Conservation (phyloP, 176 grass and related monocot species). For the Saccharum spontaneum region DNA sequence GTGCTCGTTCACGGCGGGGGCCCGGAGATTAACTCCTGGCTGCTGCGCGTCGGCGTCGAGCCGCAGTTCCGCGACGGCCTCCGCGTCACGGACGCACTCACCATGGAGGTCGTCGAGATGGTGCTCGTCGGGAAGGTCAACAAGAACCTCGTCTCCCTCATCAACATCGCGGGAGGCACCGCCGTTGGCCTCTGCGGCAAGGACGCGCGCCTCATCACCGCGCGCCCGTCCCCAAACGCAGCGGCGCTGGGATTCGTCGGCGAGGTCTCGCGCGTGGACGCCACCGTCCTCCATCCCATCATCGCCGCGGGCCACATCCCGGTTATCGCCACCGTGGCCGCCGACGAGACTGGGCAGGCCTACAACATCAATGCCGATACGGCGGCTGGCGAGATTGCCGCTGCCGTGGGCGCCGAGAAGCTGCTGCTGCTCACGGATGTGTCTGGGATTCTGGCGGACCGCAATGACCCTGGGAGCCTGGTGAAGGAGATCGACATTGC, state of each 20-base stretch:
- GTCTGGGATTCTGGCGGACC: constrained; percentile 56
- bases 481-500: constrained; percentile 67
- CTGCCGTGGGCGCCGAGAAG: constrained; percentile 64
- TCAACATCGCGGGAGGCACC: constrained; percentile 47
- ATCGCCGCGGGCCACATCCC: constrained; percentile 54
- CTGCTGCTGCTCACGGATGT: constrained; percentile 68
- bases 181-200: constrained; percentile 65
- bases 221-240: constrained; percentile 50
- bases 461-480: constrained; percentile 60
- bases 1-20: constrained; percentile 72
- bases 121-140: constrained; percentile 78
- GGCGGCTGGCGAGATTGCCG: constrained; percentile 56
- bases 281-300: constrained; percentile 50
- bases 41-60: constrained; percentile 53
- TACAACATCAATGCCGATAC: constrained; percentile 78
- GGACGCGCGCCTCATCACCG: constrained; percentile 72
- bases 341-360: constrained; percentile 56
- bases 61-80: constrained; percentile 68
- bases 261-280: constrained; percentile 57
- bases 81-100: constrained; percentile 62
- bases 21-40: constrained; percentile 69
- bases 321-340: constrained; percentile 74
- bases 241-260: constrained; percentile 53
- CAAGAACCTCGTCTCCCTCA: constrained; percentile 64
- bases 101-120: constrained; percentile 80